Evolutionary conservation across 2,329 filamentous ascomycete species (phyloP).

Genomic region (Trichothecium sympodiale): DNA sequence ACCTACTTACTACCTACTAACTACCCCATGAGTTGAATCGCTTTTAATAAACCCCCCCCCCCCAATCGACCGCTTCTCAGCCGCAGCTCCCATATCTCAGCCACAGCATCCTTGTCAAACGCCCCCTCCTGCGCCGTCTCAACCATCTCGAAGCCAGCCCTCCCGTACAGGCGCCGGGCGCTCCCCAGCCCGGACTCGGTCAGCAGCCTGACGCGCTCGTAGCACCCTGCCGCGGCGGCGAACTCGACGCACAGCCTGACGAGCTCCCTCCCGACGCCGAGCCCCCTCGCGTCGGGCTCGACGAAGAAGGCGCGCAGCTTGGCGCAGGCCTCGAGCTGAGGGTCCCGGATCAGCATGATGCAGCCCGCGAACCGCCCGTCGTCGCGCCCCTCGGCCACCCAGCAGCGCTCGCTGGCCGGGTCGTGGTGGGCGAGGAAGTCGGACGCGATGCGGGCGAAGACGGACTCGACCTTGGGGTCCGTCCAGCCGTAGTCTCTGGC

Average conservation of each 20-base stretch:
- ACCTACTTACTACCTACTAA: no score
- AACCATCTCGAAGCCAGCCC: no score
- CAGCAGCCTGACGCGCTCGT: conserved; percentile 7
- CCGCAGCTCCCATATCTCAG: no score
- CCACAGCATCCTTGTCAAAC: no score
- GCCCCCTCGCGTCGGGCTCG: conserved; percentile 9
- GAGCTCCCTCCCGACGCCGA: conserved; percentile 10
- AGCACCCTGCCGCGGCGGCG: conserved; percentile 10
- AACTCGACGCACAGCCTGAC: conserved; percentile 9
- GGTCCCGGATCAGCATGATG: conserved; percentile 12
- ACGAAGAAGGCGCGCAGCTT: conserved; percentile 15
- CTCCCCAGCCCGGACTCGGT: conserved; percentile 6
- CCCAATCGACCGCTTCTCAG: no score
- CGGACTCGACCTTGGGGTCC: conserved; percentile 10
- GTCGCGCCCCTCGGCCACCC: conserved; percentile 15
- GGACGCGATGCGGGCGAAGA: conserved; percentile 11
- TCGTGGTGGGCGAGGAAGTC: conserved; percentile 14
- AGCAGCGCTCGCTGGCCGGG: conserved; percentile 12
- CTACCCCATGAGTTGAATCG: no score
- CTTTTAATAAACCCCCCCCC: no score
- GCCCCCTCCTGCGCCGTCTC: no score
- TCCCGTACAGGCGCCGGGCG: no score
- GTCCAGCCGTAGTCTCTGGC: conserved; percentile 9
- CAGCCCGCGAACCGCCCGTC: conserved; percentile 13
- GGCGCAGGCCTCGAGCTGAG: conserved; percentile 6